These are phyloP conservation scores for Carex kokanica DNA, from an alignment of 176 grass and related monocot species.

Conservation along the genomic window DNA sequence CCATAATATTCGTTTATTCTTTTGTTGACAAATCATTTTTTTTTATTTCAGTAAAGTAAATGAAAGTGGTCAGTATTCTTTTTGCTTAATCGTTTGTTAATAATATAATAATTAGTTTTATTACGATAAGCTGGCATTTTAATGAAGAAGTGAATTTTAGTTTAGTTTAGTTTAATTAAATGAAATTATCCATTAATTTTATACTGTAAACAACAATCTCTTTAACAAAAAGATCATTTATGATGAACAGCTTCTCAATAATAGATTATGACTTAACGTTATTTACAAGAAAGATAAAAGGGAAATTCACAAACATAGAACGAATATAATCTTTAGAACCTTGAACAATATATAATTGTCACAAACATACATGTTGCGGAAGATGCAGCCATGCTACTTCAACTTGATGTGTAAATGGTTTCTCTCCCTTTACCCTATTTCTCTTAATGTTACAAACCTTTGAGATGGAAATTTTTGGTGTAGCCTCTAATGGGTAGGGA, in stretches of 20 bases:
- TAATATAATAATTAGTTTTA: background rate
- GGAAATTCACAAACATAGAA: background rate
- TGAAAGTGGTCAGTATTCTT: background rate
- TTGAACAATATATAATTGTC: too few species aligned
- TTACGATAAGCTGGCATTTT: background rate
- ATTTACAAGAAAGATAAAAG: background rate
- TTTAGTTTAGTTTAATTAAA: background rate
- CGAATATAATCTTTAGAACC: too few species aligned
- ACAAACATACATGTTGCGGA: too few species aligned
- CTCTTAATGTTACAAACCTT: too few species aligned
- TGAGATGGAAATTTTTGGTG: background rate
- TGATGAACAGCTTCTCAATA: background rate
- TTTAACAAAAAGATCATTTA: background rate
- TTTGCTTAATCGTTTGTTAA: background rate
- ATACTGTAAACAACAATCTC: background rate
- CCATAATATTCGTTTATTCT: constrained; percentile 20
- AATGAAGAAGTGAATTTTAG: background rate
- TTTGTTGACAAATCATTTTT: background rate
- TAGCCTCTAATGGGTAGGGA: too few species aligned
- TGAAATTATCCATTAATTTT: background rate
- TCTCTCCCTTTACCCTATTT: background rate
- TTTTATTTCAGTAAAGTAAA: background rate
- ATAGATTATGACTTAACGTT: too few species aligned
- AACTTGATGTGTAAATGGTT: too few species aligned
- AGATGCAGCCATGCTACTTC: too few species aligned